Evolutionary conservation across 805 yeast genomes (phyloP).

Genomic region (Lipomyces chichibuensis): DNA sequence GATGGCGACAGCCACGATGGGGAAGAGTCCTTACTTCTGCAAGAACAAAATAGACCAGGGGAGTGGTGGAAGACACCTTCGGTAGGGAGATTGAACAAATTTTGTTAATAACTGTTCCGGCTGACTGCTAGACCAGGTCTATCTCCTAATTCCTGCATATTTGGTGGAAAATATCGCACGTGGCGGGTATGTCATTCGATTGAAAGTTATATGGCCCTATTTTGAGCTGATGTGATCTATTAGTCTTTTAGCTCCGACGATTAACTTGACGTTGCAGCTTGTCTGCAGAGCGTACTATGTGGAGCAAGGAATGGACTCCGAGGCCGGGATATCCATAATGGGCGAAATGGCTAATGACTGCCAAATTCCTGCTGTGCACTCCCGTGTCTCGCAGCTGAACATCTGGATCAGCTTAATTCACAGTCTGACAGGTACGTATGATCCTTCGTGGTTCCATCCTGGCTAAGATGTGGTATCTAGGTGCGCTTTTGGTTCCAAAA

Average conservation of each 20-base stretch:
- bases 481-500: slow-evolving; percentile 19
- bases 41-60: not conserved
- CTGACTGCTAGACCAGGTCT: not conserved
- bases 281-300: slow-evolving; percentile 22
- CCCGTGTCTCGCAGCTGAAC: slow-evolving; percentile 9
- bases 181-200: not conserved
- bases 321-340: not conserved
- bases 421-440: not conserved
- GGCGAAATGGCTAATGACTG: slow-evolving; percentile 15
- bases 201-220: not conserved
- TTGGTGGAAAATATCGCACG: not conserved
- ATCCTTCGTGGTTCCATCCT: slow-evolving; percentile 14
- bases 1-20: not conserved
- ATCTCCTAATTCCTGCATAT: not conserved
- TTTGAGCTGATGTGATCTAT: not conserved
- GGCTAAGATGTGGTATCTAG: slow-evolving; percentile 15
- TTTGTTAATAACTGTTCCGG: not conserved
- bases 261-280: slow-evolving; percentile 14
- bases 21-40: not conserved
- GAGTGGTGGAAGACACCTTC: slow-evolving; percentile 12
- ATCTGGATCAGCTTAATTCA: slow-evolving; percentile 25
- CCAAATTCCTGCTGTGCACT: slow-evolving; percentile 25
- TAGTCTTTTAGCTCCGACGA: slow-evolving; percentile 19
- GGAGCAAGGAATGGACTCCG: slow-evolving; percentile 6
- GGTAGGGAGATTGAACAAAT: not conserved